A percentile compares a stretch with the other conserved stretches of the same genome.
Evolutionary conservation across 2,329 filamentous ascomycete species (phyloP).

Genomic region (Claviceps paspali): DNA sequence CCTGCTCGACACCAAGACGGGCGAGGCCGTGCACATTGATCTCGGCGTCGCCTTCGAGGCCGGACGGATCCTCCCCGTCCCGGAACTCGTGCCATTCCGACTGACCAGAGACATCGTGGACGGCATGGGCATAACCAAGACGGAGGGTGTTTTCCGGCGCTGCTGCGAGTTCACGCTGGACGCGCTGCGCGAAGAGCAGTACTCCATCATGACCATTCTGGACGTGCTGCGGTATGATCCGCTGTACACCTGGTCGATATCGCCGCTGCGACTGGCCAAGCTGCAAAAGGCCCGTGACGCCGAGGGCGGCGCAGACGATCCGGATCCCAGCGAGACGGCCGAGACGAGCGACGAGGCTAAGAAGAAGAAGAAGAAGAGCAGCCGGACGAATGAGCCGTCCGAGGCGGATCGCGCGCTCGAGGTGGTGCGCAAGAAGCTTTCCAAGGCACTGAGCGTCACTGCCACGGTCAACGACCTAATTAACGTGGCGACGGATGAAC

Average conservation of each 20-base stretch:
- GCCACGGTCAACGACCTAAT: conserved; percentile 96
- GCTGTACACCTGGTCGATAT: conserved; percentile 88
- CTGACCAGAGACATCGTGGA: conserved; percentile 90
- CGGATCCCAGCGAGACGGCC: conserved; percentile 21
- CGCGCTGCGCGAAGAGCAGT: conserved; percentile 83
- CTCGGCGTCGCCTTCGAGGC: conserved; percentile 95
- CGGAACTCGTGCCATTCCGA: conserved; percentile 90
- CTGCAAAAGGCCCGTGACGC: conserved; percentile 45
- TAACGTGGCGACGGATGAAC: conserved; percentile 85
- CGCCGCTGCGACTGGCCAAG: conserved; percentile 49
- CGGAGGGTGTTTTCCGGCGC: conserved; percentile 91
- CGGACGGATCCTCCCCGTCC: conserved; percentile 84
- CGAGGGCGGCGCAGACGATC: conserved; percentile 20
- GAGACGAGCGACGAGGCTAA: conserved; percentile 24
- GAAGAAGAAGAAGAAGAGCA: conserved; percentile 13
- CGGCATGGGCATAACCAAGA: conserved; percentile 89
- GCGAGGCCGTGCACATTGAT: conserved; percentile 94
- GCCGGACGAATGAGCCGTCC: conserved; percentile 37
- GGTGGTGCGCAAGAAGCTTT: conserved; percentile 90
- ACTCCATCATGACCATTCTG: conserved; percentile 96
- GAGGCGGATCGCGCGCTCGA: conserved; percentile 87
- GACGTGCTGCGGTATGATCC: conserved; percentile 98
- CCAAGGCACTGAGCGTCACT: conserved; percentile 82
- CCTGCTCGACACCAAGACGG: conserved; percentile 72
- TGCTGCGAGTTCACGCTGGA: conserved; percentile 97